These are phyloP conservation scores for Cyclostephanos tholiformis DNA, from an alignment of 108 stramenopile genomes.

Conservation along the genomic window DNA sequence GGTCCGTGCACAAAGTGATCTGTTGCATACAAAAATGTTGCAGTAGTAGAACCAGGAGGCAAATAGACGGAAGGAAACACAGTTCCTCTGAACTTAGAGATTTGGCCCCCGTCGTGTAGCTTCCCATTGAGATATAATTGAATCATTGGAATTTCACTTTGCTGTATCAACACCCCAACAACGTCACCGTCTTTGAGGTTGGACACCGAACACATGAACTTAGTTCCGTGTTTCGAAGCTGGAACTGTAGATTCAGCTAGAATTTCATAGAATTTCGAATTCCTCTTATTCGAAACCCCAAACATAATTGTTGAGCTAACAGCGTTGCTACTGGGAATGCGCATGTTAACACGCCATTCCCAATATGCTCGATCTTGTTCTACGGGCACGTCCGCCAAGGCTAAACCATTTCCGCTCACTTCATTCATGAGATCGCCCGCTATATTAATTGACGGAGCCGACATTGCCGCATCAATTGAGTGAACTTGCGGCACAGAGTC, in stretches of 20 bases:
- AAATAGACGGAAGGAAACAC: constrained; percentile 77
- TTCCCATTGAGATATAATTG: constrained; percentile 80
- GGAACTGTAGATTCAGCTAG: constrained; percentile 63
- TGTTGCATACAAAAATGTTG: constrained; percentile 60
- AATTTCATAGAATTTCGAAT: constrained; percentile 66
- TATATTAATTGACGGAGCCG: constrained; percentile 34
- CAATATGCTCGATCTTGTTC: constrained; percentile 89
- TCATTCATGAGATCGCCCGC: constrained; percentile 32
- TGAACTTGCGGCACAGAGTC: constrained; percentile 58
- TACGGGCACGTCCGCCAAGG: constrained; percentile 63
- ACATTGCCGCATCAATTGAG: constrained; percentile 42
- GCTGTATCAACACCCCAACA: constrained; percentile 80
- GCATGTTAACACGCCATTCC: constrained; percentile 71
- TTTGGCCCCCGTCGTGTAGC: constrained; percentile 57
- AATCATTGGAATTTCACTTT: constrained; percentile 86
- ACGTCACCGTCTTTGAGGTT: constrained; percentile 69
- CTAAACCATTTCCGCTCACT: constrained; percentile 68
- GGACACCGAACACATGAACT: constrained; percentile 67
- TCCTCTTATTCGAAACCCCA: constrained; percentile 73
- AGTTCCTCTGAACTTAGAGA: constrained; percentile 75
- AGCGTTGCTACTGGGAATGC: not conserved
- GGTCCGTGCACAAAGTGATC: constrained; percentile 59
- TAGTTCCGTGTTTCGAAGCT: constrained; percentile 59
- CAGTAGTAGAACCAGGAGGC: constrained; percentile 51
- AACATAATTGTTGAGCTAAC: constrained; percentile 51